These are phyloP conservation scores for Euphrasia confusa DNA, from an alignment of 257 asterid species.

Conservation along the genomic window DNA sequence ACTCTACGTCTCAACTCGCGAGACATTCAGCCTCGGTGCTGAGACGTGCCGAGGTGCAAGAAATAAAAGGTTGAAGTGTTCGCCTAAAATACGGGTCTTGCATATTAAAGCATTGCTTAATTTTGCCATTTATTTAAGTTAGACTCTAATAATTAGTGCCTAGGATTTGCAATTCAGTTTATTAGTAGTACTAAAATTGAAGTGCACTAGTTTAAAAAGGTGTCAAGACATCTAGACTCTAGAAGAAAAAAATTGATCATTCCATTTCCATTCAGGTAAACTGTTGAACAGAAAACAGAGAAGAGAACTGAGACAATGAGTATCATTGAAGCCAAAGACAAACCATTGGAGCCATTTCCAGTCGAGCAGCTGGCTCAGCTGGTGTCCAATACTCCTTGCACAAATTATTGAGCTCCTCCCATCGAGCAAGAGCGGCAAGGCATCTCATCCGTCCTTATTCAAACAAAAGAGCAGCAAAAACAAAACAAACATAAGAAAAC, in stretches of 20 bases:
- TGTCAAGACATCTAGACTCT: conserved; percentile 15
- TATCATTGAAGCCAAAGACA: conserved; percentile 29
- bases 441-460: conserved; percentile 90
- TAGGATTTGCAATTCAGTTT: conserved; percentile 11
- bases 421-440: conserved; percentile 98
- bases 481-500: conserved; percentile 16
- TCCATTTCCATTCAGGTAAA: conserved; percentile 13
- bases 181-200: background rate
- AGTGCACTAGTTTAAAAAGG: conserved; percentile 8
- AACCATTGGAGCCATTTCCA: conserved; percentile 99
- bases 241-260: conserved; percentile 13
- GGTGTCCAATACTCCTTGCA: conserved; percentile 99
- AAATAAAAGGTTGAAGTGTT: too few species aligned
- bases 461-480: conserved; percentile 21
- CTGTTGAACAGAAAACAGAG: conserved; percentile 19
- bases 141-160: background rate
- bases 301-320: conserved; percentile 2
- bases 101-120: too few species aligned
- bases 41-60: too few species aligned
- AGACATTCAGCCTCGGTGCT: too few species aligned
- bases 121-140: background rate
- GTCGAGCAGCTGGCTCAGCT: conserved; percentile 95
- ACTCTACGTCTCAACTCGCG: too few species aligned
- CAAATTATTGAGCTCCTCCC: conserved; percentile 99
- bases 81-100: too few species aligned